Conservation (phyloP, 2,329 filamentous ascomycete genomes). For the Tolypocladium paradoxum region DNA sequence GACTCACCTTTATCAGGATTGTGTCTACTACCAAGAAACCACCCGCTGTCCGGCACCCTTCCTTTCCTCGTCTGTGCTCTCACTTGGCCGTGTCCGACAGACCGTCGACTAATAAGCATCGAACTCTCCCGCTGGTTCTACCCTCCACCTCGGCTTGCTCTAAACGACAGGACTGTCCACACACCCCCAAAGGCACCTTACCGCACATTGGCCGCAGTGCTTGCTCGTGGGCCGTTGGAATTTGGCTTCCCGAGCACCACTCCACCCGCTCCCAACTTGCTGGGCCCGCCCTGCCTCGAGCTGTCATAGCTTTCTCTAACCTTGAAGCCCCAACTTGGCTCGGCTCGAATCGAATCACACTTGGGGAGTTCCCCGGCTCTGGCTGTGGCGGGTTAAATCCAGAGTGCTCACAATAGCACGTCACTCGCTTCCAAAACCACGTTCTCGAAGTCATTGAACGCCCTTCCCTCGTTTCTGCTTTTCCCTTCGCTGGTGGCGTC, state of each 20-base stretch:
- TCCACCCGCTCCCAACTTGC: constrained; percentile 1
- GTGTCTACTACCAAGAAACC: not conserved
- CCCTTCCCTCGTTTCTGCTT: not conserved
- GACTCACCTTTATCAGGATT: not conserved
- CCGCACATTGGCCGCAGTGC: not conserved
- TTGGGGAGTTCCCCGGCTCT: not conserved
- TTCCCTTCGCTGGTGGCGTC: not conserved
- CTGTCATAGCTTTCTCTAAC: not conserved
- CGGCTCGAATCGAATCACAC: not conserved
- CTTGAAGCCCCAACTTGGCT: no score
- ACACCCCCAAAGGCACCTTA: not conserved
- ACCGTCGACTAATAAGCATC: not conserved
- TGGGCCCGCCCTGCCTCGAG: not conserved
- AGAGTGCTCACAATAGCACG: not conserved
- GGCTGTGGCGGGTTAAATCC: not conserved
- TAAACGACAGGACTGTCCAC: not conserved
- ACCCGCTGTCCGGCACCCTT: not conserved
- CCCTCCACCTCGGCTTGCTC: not conserved
- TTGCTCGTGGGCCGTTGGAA: not conserved
- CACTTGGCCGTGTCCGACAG: not conserved
- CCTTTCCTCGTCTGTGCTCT: not conserved
- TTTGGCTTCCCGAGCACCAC: not conserved
- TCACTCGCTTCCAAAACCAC: not conserved
- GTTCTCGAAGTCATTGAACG: not conserved
- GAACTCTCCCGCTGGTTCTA: not conserved